phyloP scores from a whole-genome alignment of 805 yeast species.

The Candida easanensis region DNA sequence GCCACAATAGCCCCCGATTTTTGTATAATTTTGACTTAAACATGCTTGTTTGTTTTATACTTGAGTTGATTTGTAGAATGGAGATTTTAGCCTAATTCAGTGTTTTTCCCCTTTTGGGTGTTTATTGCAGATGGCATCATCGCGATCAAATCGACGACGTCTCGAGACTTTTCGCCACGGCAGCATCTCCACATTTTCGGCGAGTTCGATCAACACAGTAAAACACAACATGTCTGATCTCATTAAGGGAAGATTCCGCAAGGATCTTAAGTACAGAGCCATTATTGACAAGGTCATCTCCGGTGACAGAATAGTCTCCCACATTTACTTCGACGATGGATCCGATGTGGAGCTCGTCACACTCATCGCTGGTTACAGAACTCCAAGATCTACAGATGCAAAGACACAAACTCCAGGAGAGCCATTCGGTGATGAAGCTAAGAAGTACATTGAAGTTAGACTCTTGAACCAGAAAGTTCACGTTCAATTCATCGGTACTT shows the following conservation, averaged over 20 bases:
- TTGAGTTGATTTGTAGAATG: neutral
- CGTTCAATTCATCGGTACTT: slow-evolving; percentile 56
- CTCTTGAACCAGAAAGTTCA: slow-evolving; percentile 60
- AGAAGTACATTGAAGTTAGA: slow-evolving; percentile 58
- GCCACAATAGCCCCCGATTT: neutral
- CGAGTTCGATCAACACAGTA: neutral
- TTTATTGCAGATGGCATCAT: neutral
- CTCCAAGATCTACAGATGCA: slow-evolving; percentile 62
- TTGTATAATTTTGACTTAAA: neutral
- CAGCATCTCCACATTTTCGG: neutral
- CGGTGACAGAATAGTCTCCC: slow-evolving; percentile 73
- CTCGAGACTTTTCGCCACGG: neutral
- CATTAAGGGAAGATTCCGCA: slow-evolving; percentile 27
- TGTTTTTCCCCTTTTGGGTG: neutral
- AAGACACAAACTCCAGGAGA: slow-evolving; percentile 40
- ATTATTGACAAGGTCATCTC: slow-evolving; percentile 73
- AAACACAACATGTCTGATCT: slow-evolving; percentile 13
- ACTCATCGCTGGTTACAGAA: slow-evolving; percentile 67
- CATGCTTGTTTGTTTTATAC: neutral
- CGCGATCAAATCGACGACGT: neutral
- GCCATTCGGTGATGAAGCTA: slow-evolving; percentile 66
- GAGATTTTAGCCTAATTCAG: neutral
- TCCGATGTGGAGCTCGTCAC: slow-evolving; percentile 58
- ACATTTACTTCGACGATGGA: slow-evolving; percentile 46
- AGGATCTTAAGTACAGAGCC: slow-evolving; percentile 33